phyloP scores from a whole-genome alignment of 2,329 filamentous ascomycete genomes.

The Colletotrichum truncatum region DNA sequence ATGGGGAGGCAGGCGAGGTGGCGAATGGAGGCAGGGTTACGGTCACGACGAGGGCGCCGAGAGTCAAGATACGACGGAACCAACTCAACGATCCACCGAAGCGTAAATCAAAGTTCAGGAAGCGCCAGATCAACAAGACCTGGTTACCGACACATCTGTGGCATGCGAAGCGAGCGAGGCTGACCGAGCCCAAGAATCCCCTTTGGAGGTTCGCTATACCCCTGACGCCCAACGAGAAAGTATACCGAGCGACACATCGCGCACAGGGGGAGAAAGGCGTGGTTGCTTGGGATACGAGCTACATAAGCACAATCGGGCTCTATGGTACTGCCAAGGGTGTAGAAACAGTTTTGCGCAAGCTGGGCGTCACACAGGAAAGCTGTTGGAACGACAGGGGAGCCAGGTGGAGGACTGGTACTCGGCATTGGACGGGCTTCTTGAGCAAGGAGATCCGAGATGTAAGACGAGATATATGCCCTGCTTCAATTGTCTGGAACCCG shows the following conservation, averaged over 20 bases:
- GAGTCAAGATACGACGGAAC: slow-evolving; percentile 77
- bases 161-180: slow-evolving; percentile 90
- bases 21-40: slow-evolving; percentile 35
- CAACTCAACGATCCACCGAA: slow-evolving; percentile 67
- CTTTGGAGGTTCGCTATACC: slow-evolving; percentile 93
- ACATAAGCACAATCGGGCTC: slow-evolving; percentile 86
- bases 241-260: slow-evolving; percentile 87
- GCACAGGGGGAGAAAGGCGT: slow-evolving; percentile 79
- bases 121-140: slow-evolving; percentile 86
- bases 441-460: slow-evolving; percentile 62
- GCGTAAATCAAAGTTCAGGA: slow-evolving; percentile 76
- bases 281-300: slow-evolving; percentile 93
- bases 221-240: slow-evolving; percentile 87
- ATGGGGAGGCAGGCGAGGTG: slow-evolving; percentile 36
- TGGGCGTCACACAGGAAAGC: slow-evolving; percentile 70
- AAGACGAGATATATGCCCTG: slow-evolving; percentile 73
- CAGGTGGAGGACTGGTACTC: slow-evolving; percentile 72
- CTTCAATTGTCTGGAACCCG: slow-evolving; percentile 80
- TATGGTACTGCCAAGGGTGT: slow-evolving; percentile 74
- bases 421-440: slow-evolving; percentile 59
- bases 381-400: slow-evolving; percentile 71
- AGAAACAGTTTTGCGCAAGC: slow-evolving; percentile 69
- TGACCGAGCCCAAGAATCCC: slow-evolving; percentile 81
- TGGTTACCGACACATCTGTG: slow-evolving; percentile 96
- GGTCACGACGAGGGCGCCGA: slow-evolving; percentile 52